Conservation (phyloP, 371 early-diverging fungal genomes). For the Vairimorpha necatrix region DNA sequence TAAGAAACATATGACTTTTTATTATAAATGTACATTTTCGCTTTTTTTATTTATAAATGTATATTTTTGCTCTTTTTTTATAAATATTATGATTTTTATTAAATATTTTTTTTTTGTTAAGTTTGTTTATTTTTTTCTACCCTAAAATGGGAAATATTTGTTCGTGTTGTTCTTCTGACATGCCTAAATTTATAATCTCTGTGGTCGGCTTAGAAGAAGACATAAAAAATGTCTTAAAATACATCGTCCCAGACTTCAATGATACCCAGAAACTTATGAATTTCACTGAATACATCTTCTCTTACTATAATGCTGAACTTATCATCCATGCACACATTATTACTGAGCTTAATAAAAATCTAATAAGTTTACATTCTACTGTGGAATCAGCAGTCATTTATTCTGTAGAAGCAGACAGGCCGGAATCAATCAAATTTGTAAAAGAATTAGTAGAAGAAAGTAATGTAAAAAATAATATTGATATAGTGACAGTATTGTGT, state of each 20-base stretch:
- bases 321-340: slow-evolving; percentile 25
- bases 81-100: no score
- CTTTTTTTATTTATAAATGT: no score
- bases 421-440: neutral
- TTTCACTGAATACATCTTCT: slow-evolving; percentile 23
- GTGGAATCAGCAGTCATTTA: slow-evolving; percentile 19
- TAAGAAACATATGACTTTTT: no score
- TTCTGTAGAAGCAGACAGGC: slow-evolving; percentile 29
- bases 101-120: no score
- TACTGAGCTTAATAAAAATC: slow-evolving; percentile 11
- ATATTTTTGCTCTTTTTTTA: no score
- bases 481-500: slow-evolving; percentile 22
- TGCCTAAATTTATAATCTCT: slow-evolving; percentile 13
- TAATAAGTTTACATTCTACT: slow-evolving; percentile 18
- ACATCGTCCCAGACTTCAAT: neutral
- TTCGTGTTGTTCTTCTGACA: slow-evolving; percentile 1
- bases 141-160: slow-evolving; percentile 18
- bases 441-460: slow-evolving; percentile 6
- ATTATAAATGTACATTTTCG: no score
- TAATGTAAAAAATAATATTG: slow-evolving; percentile 1
- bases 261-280: neutral
- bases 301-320: slow-evolving; percentile 1
- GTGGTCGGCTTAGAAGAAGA: slow-evolving; percentile 24
- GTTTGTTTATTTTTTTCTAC: no score
- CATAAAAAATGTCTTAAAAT: slow-evolving; percentile 6